A percentile compares a stretch with the other conserved stretches of the same genome.
phyloP scores from a whole-genome alignment of 805 yeast species.

The Saturnispora diversa region DNA sequence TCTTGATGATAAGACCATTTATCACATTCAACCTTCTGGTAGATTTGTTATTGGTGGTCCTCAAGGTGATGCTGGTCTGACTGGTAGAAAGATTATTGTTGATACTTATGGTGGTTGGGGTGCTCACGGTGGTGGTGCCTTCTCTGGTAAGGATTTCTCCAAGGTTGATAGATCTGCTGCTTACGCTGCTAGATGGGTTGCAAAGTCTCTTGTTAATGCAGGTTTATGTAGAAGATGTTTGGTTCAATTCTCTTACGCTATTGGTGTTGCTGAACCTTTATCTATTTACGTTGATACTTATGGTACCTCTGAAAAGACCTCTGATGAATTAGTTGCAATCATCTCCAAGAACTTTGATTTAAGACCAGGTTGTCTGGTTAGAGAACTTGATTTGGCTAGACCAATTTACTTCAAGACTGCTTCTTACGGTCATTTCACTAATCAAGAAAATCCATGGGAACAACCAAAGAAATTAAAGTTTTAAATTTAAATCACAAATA shows the following conservation, averaged over 20 bases:
- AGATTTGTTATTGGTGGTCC: constrained; percentile 99
- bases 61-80: constrained; percentile 99
- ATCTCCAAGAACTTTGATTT: constrained; percentile 92
- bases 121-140: constrained; percentile 99
- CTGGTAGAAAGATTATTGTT: constrained; percentile 98
- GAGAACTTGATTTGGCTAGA: constrained; percentile 93
- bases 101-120: constrained; percentile 99
- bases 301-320: constrained; percentile 89
- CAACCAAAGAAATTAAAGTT: constrained; percentile 74
- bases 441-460: constrained; percentile 99
- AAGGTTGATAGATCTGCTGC: constrained; percentile 99
- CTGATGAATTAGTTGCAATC: constrained; percentile 84
- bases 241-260: constrained; percentile 98
- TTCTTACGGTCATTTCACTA: constrained; percentile 98
- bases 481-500: constrained; percentile 33
- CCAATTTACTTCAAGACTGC: constrained; percentile 99
- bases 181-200: constrained; percentile 99
- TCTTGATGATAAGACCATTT: constrained; percentile 89
- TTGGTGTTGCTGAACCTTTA: constrained; percentile 99
- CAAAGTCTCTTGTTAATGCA: constrained; percentile 93
- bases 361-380: constrained; percentile 99
- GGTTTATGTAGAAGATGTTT: constrained; percentile 94
- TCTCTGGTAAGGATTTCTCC: constrained; percentile 99
- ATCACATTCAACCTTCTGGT: constrained; percentile 99
- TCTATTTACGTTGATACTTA: constrained; percentile 96